Evolutionary conservation across 2,329 filamentous ascomycete species (phyloP), one percentile per base, ranked within the genome.

Genomic region (Ophiostoma angusticollis): DNA sequence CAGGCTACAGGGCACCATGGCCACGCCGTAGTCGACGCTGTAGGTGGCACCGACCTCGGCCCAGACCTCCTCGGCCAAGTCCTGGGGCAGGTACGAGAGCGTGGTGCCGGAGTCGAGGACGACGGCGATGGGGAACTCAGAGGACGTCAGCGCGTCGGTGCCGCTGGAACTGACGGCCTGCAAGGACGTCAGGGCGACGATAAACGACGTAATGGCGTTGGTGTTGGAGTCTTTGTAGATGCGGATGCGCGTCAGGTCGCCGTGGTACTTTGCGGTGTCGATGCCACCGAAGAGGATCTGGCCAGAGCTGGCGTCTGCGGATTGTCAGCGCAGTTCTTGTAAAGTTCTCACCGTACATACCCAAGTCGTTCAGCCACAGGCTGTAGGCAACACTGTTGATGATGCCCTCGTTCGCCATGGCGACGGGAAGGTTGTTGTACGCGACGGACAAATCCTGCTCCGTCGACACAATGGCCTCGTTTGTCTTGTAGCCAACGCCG

Each of bases 281-380:
- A 87, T 74, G n/a, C 81, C 83, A 27, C 83, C 83, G 48, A 89
- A 89, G 1, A 89, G 63, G 43, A 89, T 78, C 48, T 64, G 79
- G 25, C 84, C 84, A 2, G 69, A 77, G 43, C 67, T 76, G 0
- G 80, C 58, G 42, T 64, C 64, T 56, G 8, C 0, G n/a, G n/a
- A n/a, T n/a, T n/a, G n/a, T n/a, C n/a, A n/a, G n/a, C n/a, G n/a
- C n/a, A n/a, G n/a, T n/a, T n/a, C n/a, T n/a, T n/a, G n/a, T n/a
- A n/a, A n/a, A n/a, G n/a, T n/a, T n/a, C n/a, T n/a, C n/a, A n/a
- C n/a, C n/a, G n/a, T 13, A 45, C 51, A 16, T 47, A 58, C 55
- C 51, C 9, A 72, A 54, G 39, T 74, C 70, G 47, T 74, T 74
- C 39, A 74, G 61, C 78, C 78, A 84, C 17, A 86, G 58, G 42